Evolutionary conservation across 1,284 basidiomycete species (phyloP).

Genomic region (Exobasidium rhododendri): DNA sequence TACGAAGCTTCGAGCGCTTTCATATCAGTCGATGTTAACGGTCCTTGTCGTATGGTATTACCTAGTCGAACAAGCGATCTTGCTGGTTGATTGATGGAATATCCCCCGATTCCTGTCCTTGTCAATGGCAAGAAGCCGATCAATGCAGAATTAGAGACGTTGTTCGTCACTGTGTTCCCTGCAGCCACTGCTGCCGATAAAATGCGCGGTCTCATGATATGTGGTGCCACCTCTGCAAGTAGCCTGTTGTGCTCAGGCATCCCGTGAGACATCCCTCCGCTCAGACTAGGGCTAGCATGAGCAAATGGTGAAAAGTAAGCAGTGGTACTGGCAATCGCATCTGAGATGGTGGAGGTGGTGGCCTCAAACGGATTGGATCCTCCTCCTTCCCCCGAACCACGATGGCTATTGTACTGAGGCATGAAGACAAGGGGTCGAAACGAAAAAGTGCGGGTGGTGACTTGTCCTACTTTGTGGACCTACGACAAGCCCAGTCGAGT

Average conservation of each 20-base stretch:
- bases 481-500: too few relatives aligned
- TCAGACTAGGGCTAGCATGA: not conserved
- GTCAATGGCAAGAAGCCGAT: constrained; percentile 28
- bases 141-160: constrained; percentile 33
- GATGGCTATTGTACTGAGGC: not conserved
- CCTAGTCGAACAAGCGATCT: constrained; percentile 47
- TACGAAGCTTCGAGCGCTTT: constrained; percentile 49
- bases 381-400: not conserved
- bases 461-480: too few relatives aligned
- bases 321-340: constrained; percentile 6
- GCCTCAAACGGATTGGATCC: constrained; percentile 3
- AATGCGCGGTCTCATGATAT: constrained; percentile 51
- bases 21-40: constrained; percentile 41
- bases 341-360: constrained; percentile 1
- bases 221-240: constrained; percentile 52
- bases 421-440: too few relatives aligned
- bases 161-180: constrained; percentile 6
- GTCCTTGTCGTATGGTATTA: constrained; percentile 39
- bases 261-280: not conserved
- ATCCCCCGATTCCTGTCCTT: constrained; percentile 34
- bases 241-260: constrained; percentile 22
- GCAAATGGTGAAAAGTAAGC: constrained; percentile 17
- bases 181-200: constrained; percentile 43
- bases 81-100: constrained; percentile 43
- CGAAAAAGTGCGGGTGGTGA: too few relatives aligned